Evolutionary conservation across 495 filamentous ascomycete species (phyloP), one percentile per base, ranked within the genome.

Genomic region (Cryomyces antarcticus): DNA sequence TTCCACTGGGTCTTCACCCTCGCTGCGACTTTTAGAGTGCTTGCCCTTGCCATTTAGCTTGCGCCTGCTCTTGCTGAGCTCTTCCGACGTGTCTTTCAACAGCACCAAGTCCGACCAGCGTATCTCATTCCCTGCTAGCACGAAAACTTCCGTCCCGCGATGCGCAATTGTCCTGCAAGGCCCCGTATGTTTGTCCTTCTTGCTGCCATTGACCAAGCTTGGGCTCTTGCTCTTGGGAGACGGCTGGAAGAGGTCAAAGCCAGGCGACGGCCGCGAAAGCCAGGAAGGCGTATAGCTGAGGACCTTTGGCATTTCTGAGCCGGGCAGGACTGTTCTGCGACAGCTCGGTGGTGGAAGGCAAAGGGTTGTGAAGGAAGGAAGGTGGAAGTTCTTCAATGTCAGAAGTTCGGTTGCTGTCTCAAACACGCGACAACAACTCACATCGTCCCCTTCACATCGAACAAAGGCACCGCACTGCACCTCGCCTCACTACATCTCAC

Each of bases 81-180:
- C 9, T 36, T 36, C 12, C 33, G 9, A 36, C 1, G 72, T 66
- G 50, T 85, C 75, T 58, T 85, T 87, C 42, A 93, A 59, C 45
- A 70, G 66, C 34, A 69, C 69, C 6, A 93, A 63, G 59, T 87
- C 78, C 5, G 78, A 74, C 86, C 86, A 94, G 53, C 84, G 68
- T 33, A 94, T 81, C 57, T 92, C 74, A 49, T 78, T 88, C 29
- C 82, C 84, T 9, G 80, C 75, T 10, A 82, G 83, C 1, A 80
- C 74, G 56, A 93, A 93, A 1, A 92, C 64, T 50, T 94, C 80
- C 30, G 78, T 80, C 37, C 75, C 82, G 38, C 83, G 64, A 34
- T 67, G 71, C 5, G 82, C 85, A 34, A 89, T 72, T 6, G 71
- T 86, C 40, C 74, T 69, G 34, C 64, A 65, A 3, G 82, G 70